Base-by-base conservation (phyloP, 352 stramenopile genomes). In the Phytophthora fragariae region DNA sequence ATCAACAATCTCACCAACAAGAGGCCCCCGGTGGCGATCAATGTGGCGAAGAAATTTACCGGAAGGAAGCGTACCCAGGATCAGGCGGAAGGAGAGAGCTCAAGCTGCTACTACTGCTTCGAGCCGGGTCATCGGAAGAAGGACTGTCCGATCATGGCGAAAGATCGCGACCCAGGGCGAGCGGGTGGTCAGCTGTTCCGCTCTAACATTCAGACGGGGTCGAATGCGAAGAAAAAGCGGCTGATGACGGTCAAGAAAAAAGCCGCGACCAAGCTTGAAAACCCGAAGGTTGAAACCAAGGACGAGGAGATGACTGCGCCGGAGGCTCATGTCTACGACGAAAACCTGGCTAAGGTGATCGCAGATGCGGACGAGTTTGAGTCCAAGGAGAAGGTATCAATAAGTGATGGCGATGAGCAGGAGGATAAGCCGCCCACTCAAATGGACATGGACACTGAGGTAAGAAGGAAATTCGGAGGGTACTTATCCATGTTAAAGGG, bases 1-100 rank as follows among this genome's bases (percentile, higher is more conserved):
- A 60, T 60, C 44, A 39, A 4, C 21, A 56, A 54, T 33, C 14
- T 61, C 1, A 71, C 46, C 3, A 44, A 58, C 17, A 63, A 70
- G 31, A 37, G 33, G 39, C 63, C 11, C 11, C 54, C 53, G 6
- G 14, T 59, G 19, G 3, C n/a, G 11, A 17, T 44, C 37, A 44
- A 44, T 0, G 37, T 44, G 37, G 37, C 3, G 3, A 44, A 17
- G 37, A 44, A 44, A 5, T 44, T 17, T 0, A 17, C 3, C 3
- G 11, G 11, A 5, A 44, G 17, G 2, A 44, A 44, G 11, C 14
- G 12, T 11, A 44, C 12, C 4, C 37, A 44, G 1, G 11, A 44
- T 44, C 37, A 44, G 17, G 37, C 37, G 5, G 11, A 44, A 1
- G 37, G 11, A 17, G 11, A 0, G 15, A 44, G 37, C 12, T 44